A percentile compares a stretch with the other conserved stretches of the same genome.
These are phyloP conservation scores for Trichoderma erinaceum DNA, from an alignment of 495 filamentous ascomycete species.

Conservation along the genomic window DNA sequence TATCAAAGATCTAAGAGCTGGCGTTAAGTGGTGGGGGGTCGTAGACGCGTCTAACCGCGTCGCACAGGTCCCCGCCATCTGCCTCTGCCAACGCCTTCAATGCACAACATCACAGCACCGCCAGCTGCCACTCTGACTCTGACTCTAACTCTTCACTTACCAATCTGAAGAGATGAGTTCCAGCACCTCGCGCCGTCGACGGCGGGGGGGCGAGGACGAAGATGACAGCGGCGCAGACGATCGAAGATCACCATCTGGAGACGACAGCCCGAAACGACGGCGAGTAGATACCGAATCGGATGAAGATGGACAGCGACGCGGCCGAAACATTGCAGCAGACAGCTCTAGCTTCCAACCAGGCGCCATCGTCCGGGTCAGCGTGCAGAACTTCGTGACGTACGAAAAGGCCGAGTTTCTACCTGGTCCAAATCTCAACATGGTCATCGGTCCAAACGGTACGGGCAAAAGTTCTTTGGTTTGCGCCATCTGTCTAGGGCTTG, in stretches of 20 bases:
- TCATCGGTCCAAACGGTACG: conserved; percentile 96
- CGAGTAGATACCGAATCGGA: conserved; percentile 8
- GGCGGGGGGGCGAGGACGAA: conserved; percentile 30
- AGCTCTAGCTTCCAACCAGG: conserved; percentile 58
- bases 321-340: neutral
- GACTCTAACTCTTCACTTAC: too few species aligned
- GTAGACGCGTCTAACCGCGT: conserved; percentile 4
- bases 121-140: neutral
- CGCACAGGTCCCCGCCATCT: neutral
- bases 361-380: conserved; percentile 79
- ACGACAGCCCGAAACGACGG: conserved; percentile 25
- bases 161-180: neutral
- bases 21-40: conserved; percentile 9
- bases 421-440: conserved; percentile 94
- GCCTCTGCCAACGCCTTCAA: neutral
- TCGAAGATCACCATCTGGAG: conserved; percentile 17
- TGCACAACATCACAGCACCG: neutral
- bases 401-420: conserved; percentile 80
- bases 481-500: conserved; percentile 90
- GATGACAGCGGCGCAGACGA: conserved; percentile 24
- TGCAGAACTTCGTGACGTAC: conserved; percentile 95
- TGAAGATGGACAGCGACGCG: neutral
- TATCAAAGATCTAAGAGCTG: neutral
- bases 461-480: conserved; percentile 97
- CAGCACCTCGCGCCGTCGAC: conserved; percentile 24